Evolutionary conservation across 805 yeast species (phyloP).

Genomic region (Lipomyces orientalis): DNA sequence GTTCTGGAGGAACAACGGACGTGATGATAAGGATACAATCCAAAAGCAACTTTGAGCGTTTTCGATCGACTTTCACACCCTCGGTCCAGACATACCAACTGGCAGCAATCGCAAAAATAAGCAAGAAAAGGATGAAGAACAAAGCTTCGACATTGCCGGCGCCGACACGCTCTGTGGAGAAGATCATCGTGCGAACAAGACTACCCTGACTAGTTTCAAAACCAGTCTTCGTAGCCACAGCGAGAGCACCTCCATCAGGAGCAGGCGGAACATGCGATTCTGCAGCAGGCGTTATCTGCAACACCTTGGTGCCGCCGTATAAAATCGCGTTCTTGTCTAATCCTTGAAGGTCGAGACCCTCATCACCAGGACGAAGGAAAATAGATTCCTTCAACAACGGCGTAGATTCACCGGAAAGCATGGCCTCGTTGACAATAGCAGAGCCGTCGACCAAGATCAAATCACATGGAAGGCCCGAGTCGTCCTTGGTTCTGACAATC

Average conservation of each 20-base stretch:
- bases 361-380: slow-evolving; percentile 76
- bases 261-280: slow-evolving; percentile 64
- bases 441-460: slow-evolving; percentile 83
- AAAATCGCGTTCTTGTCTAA: slow-evolving; percentile 85
- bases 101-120: slow-evolving; percentile 91
- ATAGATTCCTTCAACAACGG: slow-evolving; percentile 93
- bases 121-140: slow-evolving; percentile 85
- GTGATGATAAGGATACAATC: slow-evolving; percentile 96
- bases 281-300: slow-evolving; percentile 63
- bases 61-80: slow-evolving; percentile 94
- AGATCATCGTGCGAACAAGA: slow-evolving; percentile 95
- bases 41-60: slow-evolving; percentile 87
- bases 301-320: slow-evolving; percentile 95
- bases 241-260: slow-evolving; percentile 92
- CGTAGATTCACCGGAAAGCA: slow-evolving; percentile 98
- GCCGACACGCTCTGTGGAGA: slow-evolving; percentile 93
- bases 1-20: slow-evolving; percentile 98
- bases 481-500: slow-evolving; percentile 83
- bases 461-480: slow-evolving; percentile 93
- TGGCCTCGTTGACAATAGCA: slow-evolving; percentile 96
- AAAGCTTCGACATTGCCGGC: slow-evolving; percentile 95
- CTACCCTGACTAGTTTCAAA: slow-evolving; percentile 98
- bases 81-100: slow-evolving; percentile 98
- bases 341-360: slow-evolving; percentile 73
- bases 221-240: slow-evolving; percentile 91